phyloP scores from a whole-genome alignment of 306 rosid genomes.

The Herpetospermum pedunculosum region DNA sequence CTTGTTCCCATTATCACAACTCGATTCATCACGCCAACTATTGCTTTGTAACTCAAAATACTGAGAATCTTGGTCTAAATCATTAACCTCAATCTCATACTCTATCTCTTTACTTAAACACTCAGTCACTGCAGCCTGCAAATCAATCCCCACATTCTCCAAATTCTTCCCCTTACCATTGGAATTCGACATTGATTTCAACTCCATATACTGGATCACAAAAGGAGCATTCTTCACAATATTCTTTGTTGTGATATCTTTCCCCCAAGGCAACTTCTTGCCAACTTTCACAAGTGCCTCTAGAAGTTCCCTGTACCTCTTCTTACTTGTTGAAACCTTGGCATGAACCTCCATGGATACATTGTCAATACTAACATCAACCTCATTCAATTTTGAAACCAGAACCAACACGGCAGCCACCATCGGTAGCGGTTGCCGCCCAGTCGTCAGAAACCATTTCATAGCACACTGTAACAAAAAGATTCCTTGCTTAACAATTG shows the following conservation, averaged over 20 bases:
- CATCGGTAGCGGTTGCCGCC: slow-evolving; percentile 61
- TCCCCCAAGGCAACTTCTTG: slow-evolving; percentile 77
- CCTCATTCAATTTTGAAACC: slow-evolving; percentile 45
- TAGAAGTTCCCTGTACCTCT: slow-evolving; percentile 50
- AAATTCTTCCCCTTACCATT: slow-evolving; percentile 17
- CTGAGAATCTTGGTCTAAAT: slow-evolving; percentile 20
- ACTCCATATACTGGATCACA: slow-evolving; percentile 67
- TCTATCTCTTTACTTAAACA: slow-evolving; percentile 26
- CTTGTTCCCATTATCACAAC: slow-evolving; percentile 9
- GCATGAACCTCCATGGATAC: slow-evolving; percentile 50
- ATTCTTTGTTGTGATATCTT: slow-evolving; percentile 51
- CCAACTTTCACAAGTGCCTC: slow-evolving; percentile 63
- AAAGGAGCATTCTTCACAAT: slow-evolving; percentile 43
- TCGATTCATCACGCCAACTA: neutral
- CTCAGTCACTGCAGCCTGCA: slow-evolving; percentile 38
- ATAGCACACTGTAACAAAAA: slow-evolving; percentile 59
- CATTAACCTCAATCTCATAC: slow-evolving; percentile 12
- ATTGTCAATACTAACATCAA: slow-evolving; percentile 33
- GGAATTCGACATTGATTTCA: slow-evolving; percentile 41
- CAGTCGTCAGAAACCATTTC: slow-evolving; percentile 67
- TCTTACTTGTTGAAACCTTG: slow-evolving; percentile 37
- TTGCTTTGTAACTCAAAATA: slow-evolving; percentile 19
- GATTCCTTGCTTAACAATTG: slow-evolving; percentile 49
- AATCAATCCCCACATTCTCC: slow-evolving; percentile 27
- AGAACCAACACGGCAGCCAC: slow-evolving; percentile 63